A percentile compares a stretch with the other conserved stretches of the same genome.
Conservation (phyloP, 148 eudicot species). For the Vaccinium vitisidaea region DNA sequence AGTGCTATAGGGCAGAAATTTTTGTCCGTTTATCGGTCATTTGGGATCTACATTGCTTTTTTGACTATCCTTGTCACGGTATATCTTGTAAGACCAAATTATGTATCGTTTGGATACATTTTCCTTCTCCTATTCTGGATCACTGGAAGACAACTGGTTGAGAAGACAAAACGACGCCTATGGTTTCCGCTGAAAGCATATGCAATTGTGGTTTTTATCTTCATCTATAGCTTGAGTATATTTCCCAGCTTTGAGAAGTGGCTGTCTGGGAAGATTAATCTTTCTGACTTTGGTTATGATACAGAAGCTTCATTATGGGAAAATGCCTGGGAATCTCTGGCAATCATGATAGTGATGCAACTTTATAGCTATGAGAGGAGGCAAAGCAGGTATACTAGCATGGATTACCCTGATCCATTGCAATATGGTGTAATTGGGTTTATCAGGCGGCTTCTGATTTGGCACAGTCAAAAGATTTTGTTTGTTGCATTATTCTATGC, state of each 20-base stretch:
- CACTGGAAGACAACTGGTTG: slow-evolving; percentile 91
- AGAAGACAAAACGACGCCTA: slow-evolving; percentile 74
- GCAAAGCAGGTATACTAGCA: slow-evolving; percentile 58
- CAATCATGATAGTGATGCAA: slow-evolving; percentile 94
- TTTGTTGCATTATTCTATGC: slow-evolving; percentile 79
- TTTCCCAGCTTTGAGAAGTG: slow-evolving; percentile 69
- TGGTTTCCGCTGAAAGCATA: slow-evolving; percentile 94
- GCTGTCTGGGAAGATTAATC: slow-evolving; percentile 68
- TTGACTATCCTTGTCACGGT: slow-evolving; percentile 81
- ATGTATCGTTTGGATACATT: slow-evolving; percentile 82
- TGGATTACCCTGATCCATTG: slow-evolving; percentile 45
- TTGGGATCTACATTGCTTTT: slow-evolving; percentile 91
- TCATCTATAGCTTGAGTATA: slow-evolving; percentile 79
- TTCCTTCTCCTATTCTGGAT: slow-evolving; percentile 94
- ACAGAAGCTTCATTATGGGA: slow-evolving; percentile 65
- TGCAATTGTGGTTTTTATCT: slow-evolving; percentile 65
- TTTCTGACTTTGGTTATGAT: slow-evolving; percentile 65
- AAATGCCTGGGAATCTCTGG: slow-evolving; percentile 88
- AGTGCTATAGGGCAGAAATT: slow-evolving; percentile 79
- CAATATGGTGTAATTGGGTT: slow-evolving; percentile 67
- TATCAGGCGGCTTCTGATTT: slow-evolving; percentile 71
- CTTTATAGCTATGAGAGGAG: slow-evolving; percentile 97
- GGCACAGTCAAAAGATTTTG: slow-evolving; percentile 93
- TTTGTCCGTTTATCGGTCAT: slow-evolving; percentile 71
- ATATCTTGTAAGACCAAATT: slow-evolving; percentile 85